These are phyloP conservation scores for Helianthus annuus DNA, from an alignment of 129 eudicot genomes.

Conservation along the genomic window HanXRQr2.0-SUNRISE NC_035446.2:164345679-164346178, in stretches of 20 bases:
- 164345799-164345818: conserved; percentile 66
- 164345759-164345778: conserved; percentile 52
- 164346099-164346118: conserved; percentile 71
- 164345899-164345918: conserved; percentile 75
- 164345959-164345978: conserved; percentile 61
- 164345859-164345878: conserved; percentile 71
- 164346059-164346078: conserved; percentile 86
- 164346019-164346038: conserved; percentile 80
- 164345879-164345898: conserved; percentile 78
- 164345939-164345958: conserved; percentile 77
- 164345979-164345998: conserved; percentile 43
- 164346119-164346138: conserved; percentile 59
- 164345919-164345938: conserved; percentile 70
- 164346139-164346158: conserved; percentile 52
- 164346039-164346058: conserved; percentile 85
- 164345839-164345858: conserved; percentile 64
- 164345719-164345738: conserved; percentile 17
- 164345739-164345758: conserved; percentile 51
- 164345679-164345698: too few relatives aligned
- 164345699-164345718: not conserved
- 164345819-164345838: conserved; percentile 95
- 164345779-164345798: conserved; percentile 43
- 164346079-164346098: conserved; percentile 57
- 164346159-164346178: conserved; percentile 74
- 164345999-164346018: conserved; percentile 62